Conservation (phyloP, 108 stramenopile species). For the Epithemia pelagica region DNA sequence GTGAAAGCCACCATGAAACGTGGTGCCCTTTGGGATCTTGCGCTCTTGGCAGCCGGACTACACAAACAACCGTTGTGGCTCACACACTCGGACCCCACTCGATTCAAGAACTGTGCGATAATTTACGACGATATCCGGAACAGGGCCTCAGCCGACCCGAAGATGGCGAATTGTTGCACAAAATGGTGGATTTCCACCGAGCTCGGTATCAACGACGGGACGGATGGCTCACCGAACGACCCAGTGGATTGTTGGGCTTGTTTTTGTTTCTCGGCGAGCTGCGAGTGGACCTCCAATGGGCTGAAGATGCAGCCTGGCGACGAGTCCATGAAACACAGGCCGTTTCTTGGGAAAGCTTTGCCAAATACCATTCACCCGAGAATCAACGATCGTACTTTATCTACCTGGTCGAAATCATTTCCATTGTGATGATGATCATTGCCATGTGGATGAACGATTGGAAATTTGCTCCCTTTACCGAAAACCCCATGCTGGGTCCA, state of each 20-base stretch:
- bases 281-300: constrained; percentile 81
- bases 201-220: constrained; percentile 78
- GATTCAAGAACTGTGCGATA: background rate
- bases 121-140: background rate
- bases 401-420: constrained; percentile 49
- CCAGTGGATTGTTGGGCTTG: constrained; percentile 69
- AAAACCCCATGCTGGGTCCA: constrained; percentile 90
- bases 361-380: constrained; percentile 32
- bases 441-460: constrained; percentile 66
- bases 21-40: too few species aligned
- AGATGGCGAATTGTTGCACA: constrained; percentile 35
- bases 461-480: constrained; percentile 67
- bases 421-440: constrained; percentile 55
- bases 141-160: background rate
- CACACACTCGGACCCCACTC: background rate
- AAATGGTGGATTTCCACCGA: constrained; percentile 74
- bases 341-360: constrained; percentile 65
- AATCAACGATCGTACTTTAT: constrained; percentile 56
- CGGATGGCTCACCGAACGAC: constrained; percentile 31
- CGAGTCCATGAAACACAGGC: constrained; percentile 59
- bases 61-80: background rate
- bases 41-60: too few species aligned
- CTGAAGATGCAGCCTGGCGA: constrained; percentile 81
- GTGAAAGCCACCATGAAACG: too few species aligned
- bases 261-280: constrained; percentile 69